Percentiles rank a stretch among this genome's conserved stretches.
Conservation (phyloP, 2,329 filamentous ascomycete species). For the Diaporthe sp. region DNA sequence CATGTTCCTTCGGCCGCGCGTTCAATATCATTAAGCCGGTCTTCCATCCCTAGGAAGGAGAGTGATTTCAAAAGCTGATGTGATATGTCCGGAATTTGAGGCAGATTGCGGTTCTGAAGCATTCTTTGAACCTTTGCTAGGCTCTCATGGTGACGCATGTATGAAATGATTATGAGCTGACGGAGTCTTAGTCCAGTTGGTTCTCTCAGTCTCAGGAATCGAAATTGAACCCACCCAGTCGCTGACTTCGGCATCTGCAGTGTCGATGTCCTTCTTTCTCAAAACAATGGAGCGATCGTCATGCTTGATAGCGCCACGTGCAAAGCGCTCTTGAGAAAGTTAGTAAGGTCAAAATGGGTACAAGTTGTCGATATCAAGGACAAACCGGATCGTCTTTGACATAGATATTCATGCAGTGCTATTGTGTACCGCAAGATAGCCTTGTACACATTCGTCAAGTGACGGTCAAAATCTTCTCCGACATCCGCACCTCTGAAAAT, state of each 20-base stretch:
- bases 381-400: neutral
- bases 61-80: constrained; percentile 50
- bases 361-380: neutral
- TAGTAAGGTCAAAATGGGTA: neutral
- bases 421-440: neutral
- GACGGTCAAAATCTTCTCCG: neutral
- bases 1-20: constrained; percentile 46
- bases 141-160: neutral
- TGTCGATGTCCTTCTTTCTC: neutral
- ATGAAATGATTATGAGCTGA: neutral
- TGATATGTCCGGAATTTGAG: constrained; percentile 31
- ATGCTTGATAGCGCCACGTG: neutral
- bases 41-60: constrained; percentile 47
- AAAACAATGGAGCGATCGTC: neutral
- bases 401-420: neutral
- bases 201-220: too few relatives aligned
- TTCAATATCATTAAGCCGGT: constrained; percentile 45
- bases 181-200: neutral
- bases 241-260: neutral
- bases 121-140: neutral
- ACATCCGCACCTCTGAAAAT: neutral
- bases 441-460: neutral
- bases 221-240: neutral
- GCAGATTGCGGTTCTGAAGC: neutral
- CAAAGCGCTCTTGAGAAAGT: neutral